Conservation (phyloP, 1,284 basidiomycete genomes). For the Volvariella volvacea region DNA sequence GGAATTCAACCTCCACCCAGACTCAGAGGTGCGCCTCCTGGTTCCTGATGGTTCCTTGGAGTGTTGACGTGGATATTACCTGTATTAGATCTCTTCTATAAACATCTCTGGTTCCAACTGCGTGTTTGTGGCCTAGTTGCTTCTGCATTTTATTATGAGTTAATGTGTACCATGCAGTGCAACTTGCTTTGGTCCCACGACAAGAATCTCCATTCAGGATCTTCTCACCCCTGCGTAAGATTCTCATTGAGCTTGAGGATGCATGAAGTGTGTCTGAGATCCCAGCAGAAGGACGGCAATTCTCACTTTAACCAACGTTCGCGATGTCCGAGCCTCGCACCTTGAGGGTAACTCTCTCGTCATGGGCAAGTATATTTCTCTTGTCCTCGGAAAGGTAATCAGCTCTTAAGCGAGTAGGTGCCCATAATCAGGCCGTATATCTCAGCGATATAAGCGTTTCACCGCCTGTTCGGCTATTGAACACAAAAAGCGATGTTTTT, state of each 20-base stretch:
- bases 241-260: conserved; percentile 1
- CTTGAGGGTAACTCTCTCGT: conserved; percentile 41
- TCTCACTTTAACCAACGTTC: conserved; percentile 29
- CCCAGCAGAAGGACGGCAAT: conserved; percentile 24
- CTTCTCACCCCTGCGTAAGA: conserved; percentile 30
- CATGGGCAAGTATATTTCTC: conserved; percentile 34
- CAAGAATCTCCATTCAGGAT: conserved; percentile 41
- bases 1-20: conserved; percentile 33
- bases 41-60: conserved; percentile 1
- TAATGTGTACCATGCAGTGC: conserved; percentile 26
- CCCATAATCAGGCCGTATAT: conserved; percentile 40
- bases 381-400: conserved; percentile 7
- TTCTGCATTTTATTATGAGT: neutral
- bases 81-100: conserved; percentile 47
- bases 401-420: conserved; percentile 33
- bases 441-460: conserved; percentile 42
- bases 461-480: conserved; percentile 27
- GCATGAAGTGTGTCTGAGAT: conserved; percentile 1
- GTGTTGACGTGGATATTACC: neutral
- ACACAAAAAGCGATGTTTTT: conserved; percentile 58
- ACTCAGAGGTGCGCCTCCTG: conserved; percentile 27
- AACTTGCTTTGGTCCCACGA: conserved; percentile 43
- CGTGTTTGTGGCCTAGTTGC: conserved; percentile 31
- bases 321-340: conserved; percentile 54
- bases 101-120: conserved; percentile 36